phyloP scores from a whole-genome alignment of 2,329 filamentous ascomycete genomes.

The Kalaharituber pfeilii region DNA sequence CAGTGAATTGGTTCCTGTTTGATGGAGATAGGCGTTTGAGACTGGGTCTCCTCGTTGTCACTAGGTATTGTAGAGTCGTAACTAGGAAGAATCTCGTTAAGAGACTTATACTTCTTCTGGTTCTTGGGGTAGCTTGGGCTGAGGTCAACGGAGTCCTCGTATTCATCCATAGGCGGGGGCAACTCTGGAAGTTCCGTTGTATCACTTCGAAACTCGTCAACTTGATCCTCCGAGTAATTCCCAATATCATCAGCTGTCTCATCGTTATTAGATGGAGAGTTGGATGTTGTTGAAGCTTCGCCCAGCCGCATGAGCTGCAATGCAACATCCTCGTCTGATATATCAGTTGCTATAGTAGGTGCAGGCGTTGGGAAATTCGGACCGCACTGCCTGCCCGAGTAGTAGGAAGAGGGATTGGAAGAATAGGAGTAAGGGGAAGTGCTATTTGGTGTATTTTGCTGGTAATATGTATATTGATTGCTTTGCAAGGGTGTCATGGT shows the following conservation, averaged over 20 bases:
- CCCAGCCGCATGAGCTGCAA: conserved; percentile 92
- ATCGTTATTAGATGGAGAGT: conserved; percentile 15
- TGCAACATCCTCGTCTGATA: conserved; percentile 95
- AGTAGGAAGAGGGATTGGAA: conserved; percentile 24
- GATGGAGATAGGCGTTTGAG: neutral
- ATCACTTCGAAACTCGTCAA: conserved; percentile 42
- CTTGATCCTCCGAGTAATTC: conserved; percentile 32
- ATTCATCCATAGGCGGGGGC: conserved; percentile 30
- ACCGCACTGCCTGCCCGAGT: conserved; percentile 44
- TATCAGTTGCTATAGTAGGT: conserved; percentile 89
- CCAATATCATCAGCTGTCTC: conserved; percentile 11
- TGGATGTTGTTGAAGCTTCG: conserved; percentile 31
- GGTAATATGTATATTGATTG: conserved; percentile 19
- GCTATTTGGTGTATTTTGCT: conserved; percentile 5
- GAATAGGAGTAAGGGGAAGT: neutral
- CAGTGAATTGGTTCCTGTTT: neutral
- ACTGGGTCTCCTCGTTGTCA: conserved; percentile 35
- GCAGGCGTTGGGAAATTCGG: conserved; percentile 73
- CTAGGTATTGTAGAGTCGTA: conserved; percentile 44
- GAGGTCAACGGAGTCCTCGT: conserved; percentile 18
- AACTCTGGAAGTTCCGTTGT: conserved; percentile 32
- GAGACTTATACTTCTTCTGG: conserved; percentile 32
- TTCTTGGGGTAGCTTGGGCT: conserved; percentile 29
- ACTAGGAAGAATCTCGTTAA: conserved; percentile 38
- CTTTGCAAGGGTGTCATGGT: conserved; percentile 14